Percentiles rank a stretch among this genome's conserved stretches.
Evolutionary conservation across 2,329 filamentous ascomycete genomes (phyloP).

Genomic region (Pseudogymnoascus sp.): DNA sequence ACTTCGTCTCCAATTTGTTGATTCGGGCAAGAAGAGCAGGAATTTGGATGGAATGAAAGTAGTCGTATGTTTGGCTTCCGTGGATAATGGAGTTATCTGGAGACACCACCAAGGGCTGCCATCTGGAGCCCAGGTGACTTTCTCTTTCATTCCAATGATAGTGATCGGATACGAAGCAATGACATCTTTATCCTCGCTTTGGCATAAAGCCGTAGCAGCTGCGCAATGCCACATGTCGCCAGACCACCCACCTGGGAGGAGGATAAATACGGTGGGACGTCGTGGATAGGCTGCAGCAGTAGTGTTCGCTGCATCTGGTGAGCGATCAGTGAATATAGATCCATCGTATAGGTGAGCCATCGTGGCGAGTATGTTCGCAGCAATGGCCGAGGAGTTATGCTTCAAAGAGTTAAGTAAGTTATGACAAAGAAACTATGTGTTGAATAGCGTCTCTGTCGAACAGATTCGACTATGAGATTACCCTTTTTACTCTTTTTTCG

Average conservation of each 20-base stretch:
- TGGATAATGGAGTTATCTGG: background rate
- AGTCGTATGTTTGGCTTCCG: background rate
- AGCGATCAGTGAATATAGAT: background rate
- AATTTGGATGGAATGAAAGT: background rate
- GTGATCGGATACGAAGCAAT: background rate
- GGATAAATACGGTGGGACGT: background rate
- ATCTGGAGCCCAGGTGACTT: background rate
- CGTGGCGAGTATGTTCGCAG: background rate
- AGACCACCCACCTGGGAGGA: background rate
- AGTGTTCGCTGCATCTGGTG: too few relatives aligned
- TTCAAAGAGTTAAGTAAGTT: background rate
- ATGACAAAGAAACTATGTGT: background rate
- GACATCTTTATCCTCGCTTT: background rate
- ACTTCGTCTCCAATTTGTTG: background rate
- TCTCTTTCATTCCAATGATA: constrained; percentile 2
- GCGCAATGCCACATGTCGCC: background rate
- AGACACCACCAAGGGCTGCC: background rate
- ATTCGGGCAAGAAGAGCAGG: background rate
- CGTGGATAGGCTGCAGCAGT: background rate
- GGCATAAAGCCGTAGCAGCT: background rate
- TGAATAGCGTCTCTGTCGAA: background rate
- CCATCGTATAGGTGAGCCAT: background rate
- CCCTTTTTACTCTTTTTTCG: background rate
- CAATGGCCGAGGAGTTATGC: background rate
- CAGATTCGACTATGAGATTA: background rate